Base-by-base conservation (phyloP, 2,329 filamentous ascomycete genomes). In the Colletotrichum simmondsii region DNA sequence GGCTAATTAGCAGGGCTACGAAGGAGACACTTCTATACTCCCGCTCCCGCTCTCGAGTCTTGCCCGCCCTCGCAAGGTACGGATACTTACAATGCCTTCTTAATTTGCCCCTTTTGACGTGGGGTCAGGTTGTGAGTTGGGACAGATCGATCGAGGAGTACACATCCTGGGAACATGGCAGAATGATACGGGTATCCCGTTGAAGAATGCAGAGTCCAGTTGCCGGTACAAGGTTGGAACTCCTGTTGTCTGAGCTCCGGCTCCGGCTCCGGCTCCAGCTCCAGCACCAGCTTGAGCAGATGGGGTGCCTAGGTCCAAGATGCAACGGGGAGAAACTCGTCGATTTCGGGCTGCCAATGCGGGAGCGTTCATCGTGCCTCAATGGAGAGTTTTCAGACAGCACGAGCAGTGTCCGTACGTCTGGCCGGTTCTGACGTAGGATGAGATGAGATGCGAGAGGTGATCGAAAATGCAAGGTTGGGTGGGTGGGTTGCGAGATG, bases 291-390 rank as follows among this genome's bases (percentile, higher is more conserved):
- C 37, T 42, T 7, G 14, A 42, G 7, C 42, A n/a, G 42, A 19
- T 49, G 42, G 19, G 16, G 19, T n/a, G 19, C 42, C 8, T 49
- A 37, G 60, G 46, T 42, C 68, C 54, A 61, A 62, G 68, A 71
- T 66, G 46, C 32, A 49, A 56, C 54, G n/a, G 24, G 28, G 35
- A 32, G 56, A 53, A 49, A 46, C 24, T 16, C n/a, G 35, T 71
- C 68, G 68, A 71, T 71, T 60, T 46, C n/a, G 46, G 56, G 32
- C 24, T n/a, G 30, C 32, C 56, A 49, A 46, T 35, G 24, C 54
- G n/a, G 22, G 32, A 67, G 63, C 46, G 26, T 60, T 71, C 68
- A 71, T 71, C 68, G 68, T 54, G 46, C 63, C 46, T 56, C 49
- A 37, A 14, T 22, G 28, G 56, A 54, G 62, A 46, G 14, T 26